phyloP scores from a whole-genome alignment of 306 rosid genomes.

The Lotus japonicus region DNA sequence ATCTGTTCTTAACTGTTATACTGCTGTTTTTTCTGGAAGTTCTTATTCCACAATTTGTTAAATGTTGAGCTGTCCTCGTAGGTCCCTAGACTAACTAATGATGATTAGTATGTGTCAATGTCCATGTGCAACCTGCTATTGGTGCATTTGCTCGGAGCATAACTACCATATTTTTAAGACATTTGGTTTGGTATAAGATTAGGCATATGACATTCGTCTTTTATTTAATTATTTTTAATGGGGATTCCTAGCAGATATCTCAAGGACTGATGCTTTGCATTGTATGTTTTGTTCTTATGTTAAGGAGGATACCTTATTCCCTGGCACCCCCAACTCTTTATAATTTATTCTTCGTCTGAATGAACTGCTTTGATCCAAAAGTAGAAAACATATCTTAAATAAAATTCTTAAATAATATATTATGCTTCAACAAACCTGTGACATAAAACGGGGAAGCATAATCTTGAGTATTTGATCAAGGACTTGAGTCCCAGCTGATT shows the following conservation, averaged over 20 bases:
- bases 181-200: neutral
- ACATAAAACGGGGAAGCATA: slow-evolving; percentile 90
- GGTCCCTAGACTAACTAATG: neutral
- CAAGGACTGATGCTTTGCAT: neutral
- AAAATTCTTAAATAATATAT: neutral
- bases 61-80: neutral
- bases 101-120: no score
- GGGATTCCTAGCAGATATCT: no score
- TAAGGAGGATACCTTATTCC: neutral
- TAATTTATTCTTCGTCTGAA: neutral
- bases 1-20: neutral
- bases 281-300: neutral
- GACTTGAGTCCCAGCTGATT: slow-evolving; percentile 91
- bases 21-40: neutral
- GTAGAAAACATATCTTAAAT: neutral
- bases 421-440: slow-evolving; percentile 58
- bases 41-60: neutral
- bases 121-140: neutral
- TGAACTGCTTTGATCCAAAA: neutral
- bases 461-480: slow-evolving; percentile 79
- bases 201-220: neutral
- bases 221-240: no score
- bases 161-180: neutral
- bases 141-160: neutral
- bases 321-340: neutral